Conservation (phyloP, 2,329 filamentous ascomycete species). For the Aspergillus persii region DNA sequence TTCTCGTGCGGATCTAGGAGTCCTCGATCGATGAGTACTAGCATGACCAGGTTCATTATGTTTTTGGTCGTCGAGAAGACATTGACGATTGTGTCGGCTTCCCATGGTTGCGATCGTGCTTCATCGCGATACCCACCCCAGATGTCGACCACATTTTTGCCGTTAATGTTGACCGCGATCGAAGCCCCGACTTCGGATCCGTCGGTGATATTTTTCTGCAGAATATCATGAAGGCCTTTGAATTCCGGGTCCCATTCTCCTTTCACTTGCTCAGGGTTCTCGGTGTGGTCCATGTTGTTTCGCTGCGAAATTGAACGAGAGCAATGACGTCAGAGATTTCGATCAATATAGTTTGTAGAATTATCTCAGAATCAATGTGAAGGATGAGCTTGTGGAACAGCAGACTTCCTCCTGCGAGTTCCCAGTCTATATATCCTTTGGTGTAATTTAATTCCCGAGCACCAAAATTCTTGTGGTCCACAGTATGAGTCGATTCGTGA, state of each 20-base stretch:
- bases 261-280: conserved; percentile 19
- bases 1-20: conserved; percentile 36
- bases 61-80: conserved; percentile 46
- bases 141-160: conserved; percentile 44
- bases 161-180: conserved; percentile 42
- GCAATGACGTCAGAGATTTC: not conserved
- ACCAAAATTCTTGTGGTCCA: not conserved
- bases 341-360: no score
- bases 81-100: conserved; percentile 39
- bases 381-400: no score
- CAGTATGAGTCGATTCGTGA: not conserved
- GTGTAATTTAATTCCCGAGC: not conserved
- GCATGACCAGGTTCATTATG: conserved; percentile 35
- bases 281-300: not conserved
- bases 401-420: no score
- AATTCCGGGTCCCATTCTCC: conserved; percentile 42
- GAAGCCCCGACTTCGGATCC: conserved; percentile 48
- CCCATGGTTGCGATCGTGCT: conserved; percentile 34
- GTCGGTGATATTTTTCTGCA: conserved; percentile 37
- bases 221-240: conserved; percentile 29
- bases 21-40: conserved; percentile 43
- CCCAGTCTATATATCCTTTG: not conserved
- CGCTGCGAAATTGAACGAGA: not conserved
- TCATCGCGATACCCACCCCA: conserved; percentile 44
- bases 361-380: no score